Evolutionary conservation across 176 grass and related monocot genomes (phyloP), one percentile per base, ranked within the genome.

Genomic region (Tillandsia fasciculata): DNA sequence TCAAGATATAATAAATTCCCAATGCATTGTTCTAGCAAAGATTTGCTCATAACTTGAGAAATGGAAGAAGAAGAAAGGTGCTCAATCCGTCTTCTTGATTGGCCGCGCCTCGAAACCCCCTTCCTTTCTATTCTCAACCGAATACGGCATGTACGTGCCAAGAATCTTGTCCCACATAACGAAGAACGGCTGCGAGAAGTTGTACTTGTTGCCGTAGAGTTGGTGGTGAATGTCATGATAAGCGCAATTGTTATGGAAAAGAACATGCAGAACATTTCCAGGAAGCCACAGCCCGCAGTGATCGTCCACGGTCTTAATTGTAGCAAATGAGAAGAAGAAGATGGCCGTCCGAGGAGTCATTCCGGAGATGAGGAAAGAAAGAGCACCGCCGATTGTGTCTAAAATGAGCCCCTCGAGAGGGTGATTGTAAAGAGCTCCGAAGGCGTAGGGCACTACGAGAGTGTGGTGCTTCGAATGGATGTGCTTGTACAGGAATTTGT

Each of bases 401-500:
- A 89, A 51, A 52, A 89, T 85, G 42, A 89, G 86, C 11, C 86
- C 86, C 64, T 89, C 86, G 1, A 89, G 79, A 2, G 86, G 86
- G 14, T 89, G 86, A 73, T 89, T 89, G 75, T 85, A 89, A 1
- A 89, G 82, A 73, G 82, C 86, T 52, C 86, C 86, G 11, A 89
- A 85, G 12, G 86, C 79, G 2, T 81, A 90, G 8, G 87, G 87
- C 28, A 86, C 80, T 1, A 90, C 77, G 11, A 90, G 87, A 29
- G 80, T 81, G 78, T 90, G 87, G 23, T 90, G 87, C 56, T 83
- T 90, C 26, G 87, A 90, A 70, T 90, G 87, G 74, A 86, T 52
- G 10, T 90, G 80, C 74, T 86, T 90, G 78, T 90, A 90, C 53
- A 90, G n/a, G 74, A 90, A 90, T 69, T 83, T 90, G 87, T 86